phyloP scores from a whole-genome alignment of 2,329 filamentous ascomycete species.

The Penicillium sp. region DNA sequence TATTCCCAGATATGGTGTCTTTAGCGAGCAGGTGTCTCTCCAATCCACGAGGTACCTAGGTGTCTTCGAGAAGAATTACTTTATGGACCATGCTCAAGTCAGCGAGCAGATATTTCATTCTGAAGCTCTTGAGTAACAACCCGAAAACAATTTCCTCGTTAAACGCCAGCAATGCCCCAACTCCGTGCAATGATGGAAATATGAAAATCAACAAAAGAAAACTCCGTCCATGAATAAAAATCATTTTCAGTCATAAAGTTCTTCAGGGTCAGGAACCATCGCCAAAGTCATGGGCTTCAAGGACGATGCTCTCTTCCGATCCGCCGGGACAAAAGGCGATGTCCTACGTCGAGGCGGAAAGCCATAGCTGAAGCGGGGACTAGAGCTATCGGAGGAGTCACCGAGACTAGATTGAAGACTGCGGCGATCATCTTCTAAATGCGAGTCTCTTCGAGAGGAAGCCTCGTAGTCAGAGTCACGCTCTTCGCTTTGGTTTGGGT shows the following conservation, averaged over 20 bases:
- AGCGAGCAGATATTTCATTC: too few relatives aligned
- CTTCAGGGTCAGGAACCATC: constrained; percentile 36
- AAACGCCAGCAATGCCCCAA: not conserved
- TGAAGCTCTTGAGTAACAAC: too few relatives aligned
- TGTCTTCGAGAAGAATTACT: too few relatives aligned
- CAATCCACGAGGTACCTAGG: too few relatives aligned
- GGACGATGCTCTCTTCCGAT: constrained; percentile 22
- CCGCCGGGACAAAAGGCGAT: constrained; percentile 15
- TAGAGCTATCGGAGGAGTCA: constrained; percentile 10
- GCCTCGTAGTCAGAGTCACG: constrained; percentile 1
- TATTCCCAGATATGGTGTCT: too few relatives aligned
- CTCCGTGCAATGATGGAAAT: constrained; percentile 9
- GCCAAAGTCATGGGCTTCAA: constrained; percentile 27
- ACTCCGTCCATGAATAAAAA: not conserved
- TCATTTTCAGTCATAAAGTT: constrained; percentile 29
- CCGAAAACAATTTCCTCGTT: too few relatives aligned
- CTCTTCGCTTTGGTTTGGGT: constrained; percentile 5
- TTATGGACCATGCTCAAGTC: too few relatives aligned
- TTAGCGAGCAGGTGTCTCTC: too few relatives aligned
- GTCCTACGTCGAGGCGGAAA: constrained; percentile 13
- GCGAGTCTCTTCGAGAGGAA: constrained; percentile 2
- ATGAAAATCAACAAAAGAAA: not conserved
- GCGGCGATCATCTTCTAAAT: constrained; percentile 12
- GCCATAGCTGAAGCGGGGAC: constrained; percentile 10
- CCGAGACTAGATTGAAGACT: constrained; percentile 10